Base-by-base conservation (phyloP, 1,284 basidiomycete genomes). In the Phellopilus nigrolimitatus region DNA sequence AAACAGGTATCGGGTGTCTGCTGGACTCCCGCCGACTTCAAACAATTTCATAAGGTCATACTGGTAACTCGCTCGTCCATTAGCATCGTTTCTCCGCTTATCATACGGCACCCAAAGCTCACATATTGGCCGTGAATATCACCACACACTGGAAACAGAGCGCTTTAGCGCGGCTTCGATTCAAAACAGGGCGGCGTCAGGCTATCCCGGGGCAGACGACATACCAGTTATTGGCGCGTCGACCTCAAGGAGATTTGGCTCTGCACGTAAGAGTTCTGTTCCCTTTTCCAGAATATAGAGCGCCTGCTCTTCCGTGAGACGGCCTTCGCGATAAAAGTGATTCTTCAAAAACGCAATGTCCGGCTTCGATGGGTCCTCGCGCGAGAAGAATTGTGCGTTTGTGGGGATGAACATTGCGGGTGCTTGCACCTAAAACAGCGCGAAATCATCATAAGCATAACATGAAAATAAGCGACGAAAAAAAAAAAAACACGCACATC, bases 311-410 rank as follows among this genome's bases (percentile, higher is more conserved):
- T 97, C 92, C 22, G 84, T 92, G 61, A 97, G 64, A 44, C 92
- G 75, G 0, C 95, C 95, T 68, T 98, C 95, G 49, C 95, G 84
- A 68, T 98, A 98, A 66, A 99, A 97, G 71, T 99, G 95, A 63
- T 98, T 98, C 77, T 99, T 99, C 57, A 99, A 77, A 70, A 95
- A 99, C 28, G 91, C 93, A 62, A 98, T 79, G 69, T 98, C 91
- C n/a, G 92, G 93, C 67, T 94, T 95, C 31, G 84, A 77, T 43
- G 80, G 81, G 70, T 94, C 89, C 59, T 82, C 80, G 57, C 82
- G 80, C 54, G 86, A 86, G 71, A 85, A 95, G 78, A 98, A 97
- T 68, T 99, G 92, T 56, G 90, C 91, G 62, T 91, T 84, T 2
- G 93, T 94, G 0, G 95, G 95, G 51, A 87, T 79, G 58, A 77